These are phyloP conservation scores for Triticum monococcum DNA, from an alignment of 176 grass and related monocot genomes.

Conservation along the genomic window DNA sequence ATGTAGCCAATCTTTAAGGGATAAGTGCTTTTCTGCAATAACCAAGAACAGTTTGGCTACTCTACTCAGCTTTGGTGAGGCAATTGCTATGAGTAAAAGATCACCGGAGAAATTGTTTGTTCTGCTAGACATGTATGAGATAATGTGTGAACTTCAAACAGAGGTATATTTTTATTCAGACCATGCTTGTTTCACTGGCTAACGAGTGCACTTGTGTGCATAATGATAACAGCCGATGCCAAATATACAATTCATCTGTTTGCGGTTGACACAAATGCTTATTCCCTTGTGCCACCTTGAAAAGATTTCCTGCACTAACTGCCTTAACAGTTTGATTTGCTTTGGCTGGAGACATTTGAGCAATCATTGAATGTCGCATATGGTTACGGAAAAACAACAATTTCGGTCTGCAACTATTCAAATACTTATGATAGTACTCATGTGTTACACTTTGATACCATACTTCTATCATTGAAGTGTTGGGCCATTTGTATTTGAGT, in stretches of 20 bases:
- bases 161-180: conserved; percentile 61
- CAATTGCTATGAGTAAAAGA: conserved; percentile 95
- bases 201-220: background rate
- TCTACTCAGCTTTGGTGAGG: conserved; percentile 96
- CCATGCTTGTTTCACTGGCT: background rate
- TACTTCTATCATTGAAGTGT: background rate
- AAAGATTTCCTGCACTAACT: background rate
- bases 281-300: background rate
- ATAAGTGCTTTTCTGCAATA: conserved; percentile 86
- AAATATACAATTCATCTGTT: background rate
- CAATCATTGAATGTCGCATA: background rate
- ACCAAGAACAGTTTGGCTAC: conserved; percentile 79
- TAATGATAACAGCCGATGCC: background rate
- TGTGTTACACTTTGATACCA: background rate
- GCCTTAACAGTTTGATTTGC: background rate
- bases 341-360: background rate
- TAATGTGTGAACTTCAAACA: conserved; percentile 93
- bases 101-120: conserved; percentile 96
- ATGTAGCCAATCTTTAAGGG: conserved; percentile 73
- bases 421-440: background rate
- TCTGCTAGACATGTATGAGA: conserved; percentile 97
- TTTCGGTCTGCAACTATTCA: background rate
- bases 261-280: background rate
- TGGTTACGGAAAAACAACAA: background rate
- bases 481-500: background rate